Conservation (phyloP, 139 green algal species). For the Eudorina sp. region DNA sequence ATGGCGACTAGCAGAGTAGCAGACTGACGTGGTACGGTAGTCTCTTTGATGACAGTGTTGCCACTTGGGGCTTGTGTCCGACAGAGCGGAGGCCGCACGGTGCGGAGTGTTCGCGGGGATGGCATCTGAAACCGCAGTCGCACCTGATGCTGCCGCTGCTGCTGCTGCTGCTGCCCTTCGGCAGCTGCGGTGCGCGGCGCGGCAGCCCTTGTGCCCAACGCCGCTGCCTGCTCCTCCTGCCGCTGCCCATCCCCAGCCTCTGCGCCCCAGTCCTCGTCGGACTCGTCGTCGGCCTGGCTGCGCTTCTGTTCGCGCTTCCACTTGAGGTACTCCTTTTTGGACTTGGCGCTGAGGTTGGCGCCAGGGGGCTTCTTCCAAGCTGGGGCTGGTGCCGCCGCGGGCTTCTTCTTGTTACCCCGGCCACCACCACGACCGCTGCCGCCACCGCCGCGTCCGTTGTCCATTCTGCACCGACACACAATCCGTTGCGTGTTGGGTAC, state of each 20-base stretch:
- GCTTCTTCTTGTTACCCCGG: slow-evolving; percentile 9
- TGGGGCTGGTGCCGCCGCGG: background rate
- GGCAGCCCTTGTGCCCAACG: background rate
- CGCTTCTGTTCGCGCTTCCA: slow-evolving; percentile 61
- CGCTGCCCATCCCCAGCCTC: background rate
- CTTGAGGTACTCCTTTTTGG: slow-evolving; percentile 64
- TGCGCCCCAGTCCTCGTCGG: background rate
- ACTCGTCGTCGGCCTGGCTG: slow-evolving; percentile 29
- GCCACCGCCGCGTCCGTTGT: background rate
- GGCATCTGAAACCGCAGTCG: no score
- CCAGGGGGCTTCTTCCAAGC: slow-evolving; percentile 22
- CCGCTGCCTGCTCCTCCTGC: background rate
- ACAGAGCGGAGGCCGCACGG: no score
- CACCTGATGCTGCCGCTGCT: background rate
- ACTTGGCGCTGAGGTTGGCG: slow-evolving; percentile 52
- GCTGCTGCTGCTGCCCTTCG: background rate
- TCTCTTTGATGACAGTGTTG: no score
- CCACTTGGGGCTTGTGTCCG: no score
- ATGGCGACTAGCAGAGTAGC: no score
- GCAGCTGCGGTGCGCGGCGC: background rate
- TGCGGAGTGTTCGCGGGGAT: no score
- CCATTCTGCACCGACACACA: no score
- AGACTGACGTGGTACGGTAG: no score
- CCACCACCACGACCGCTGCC: background rate
- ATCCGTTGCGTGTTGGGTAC: no score